Evolutionary conservation across 768 basidiomycete species (phyloP).

Genomic region (Mycena leptocephala): DNA sequence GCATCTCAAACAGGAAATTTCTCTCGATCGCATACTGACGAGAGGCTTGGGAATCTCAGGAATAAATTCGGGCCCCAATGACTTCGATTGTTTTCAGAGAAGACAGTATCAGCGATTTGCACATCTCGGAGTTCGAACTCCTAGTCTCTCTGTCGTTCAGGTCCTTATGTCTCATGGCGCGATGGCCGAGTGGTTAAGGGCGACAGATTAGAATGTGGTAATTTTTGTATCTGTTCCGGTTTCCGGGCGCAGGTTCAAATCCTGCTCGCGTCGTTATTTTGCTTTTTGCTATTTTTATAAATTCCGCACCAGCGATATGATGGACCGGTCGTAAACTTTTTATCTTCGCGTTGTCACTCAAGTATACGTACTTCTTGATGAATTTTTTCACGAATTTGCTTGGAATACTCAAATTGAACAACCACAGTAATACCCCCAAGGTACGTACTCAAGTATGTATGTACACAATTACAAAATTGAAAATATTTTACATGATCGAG

Average conservation of each 20-base stretch:
- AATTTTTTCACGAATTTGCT: not conserved
- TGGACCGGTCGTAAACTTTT: too few species aligned
- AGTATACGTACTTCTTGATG: too few species aligned
- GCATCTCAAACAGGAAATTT: constrained; percentile 10
- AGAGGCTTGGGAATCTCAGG: not conserved
- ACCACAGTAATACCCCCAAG: not conserved
- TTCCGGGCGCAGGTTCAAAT: constrained; percentile 26
- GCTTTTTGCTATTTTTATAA: not conserved
- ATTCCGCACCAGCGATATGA: too few species aligned
- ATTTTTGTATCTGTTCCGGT: constrained; percentile 20
- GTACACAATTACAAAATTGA: constrained; percentile 3
- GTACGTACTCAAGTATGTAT: too few species aligned
- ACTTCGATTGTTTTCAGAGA: too few species aligned
- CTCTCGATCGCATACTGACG: not conserved
- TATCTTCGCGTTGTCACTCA: too few species aligned
- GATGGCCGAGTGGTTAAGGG: constrained; percentile 34
- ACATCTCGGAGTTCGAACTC: not conserved
- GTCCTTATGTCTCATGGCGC: not conserved
- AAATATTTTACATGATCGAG: too few species aligned
- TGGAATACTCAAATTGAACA: not conserved
- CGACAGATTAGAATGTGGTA: constrained; percentile 21
- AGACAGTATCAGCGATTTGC: too few species aligned
- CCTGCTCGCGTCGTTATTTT: constrained; percentile 21
- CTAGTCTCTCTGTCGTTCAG: not conserved
- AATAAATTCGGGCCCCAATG: too few species aligned